Evolutionary conservation across 306 rosid genomes (phyloP), one percentile per base, ranked within the genome.

Genomic region (Cucurbita maxima): DNA sequence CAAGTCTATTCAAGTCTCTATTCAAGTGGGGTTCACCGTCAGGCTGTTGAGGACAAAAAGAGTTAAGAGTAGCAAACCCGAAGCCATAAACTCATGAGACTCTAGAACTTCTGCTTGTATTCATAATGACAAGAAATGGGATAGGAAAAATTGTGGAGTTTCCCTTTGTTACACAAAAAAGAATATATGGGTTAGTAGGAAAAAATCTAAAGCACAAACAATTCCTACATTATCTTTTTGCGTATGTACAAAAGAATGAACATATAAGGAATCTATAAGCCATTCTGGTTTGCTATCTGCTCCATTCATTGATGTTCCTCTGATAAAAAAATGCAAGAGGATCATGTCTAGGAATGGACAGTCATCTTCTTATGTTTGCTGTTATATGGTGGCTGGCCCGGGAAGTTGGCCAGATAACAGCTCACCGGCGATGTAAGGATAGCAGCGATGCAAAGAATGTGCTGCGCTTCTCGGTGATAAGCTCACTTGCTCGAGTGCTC

Each of bases 401-500:
- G 19, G 43, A 48, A 69, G 44, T 48, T 47, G 73, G 57, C 7
- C 58, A 25, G 51, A 53, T 22, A 6, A 38, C 45, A 20, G 58
- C 74, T 50, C 75, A 4, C 80, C 51, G 57, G 76, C 10, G 77
- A 63, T 73, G 58, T 75, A 80, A n/a, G 86, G 79, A 59, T 88
- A 75, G 45, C 82, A 72, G 20, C 58, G 64, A 37, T 83, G 84
- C 76, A 78, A 78, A 6, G 76, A 7, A 45, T 84, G 76, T 18
- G 79, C 66, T 13, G 73, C 61, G 52, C 91, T 88, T 83, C 87
- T 87, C 7, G 97, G 97, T 54, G 99, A 95, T 76, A 95, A 80
- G 78, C 76, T 85, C 71, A 95, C 96, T 80, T 95, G 88, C 84
- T 95, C 97, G 76, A 95, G 79, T 12, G 96, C 99, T 50, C 79